Evolutionary conservation across 2,329 filamentous ascomycete genomes (phyloP).

Genomic region (Aspergillus oerlinghausenensis): DNA sequence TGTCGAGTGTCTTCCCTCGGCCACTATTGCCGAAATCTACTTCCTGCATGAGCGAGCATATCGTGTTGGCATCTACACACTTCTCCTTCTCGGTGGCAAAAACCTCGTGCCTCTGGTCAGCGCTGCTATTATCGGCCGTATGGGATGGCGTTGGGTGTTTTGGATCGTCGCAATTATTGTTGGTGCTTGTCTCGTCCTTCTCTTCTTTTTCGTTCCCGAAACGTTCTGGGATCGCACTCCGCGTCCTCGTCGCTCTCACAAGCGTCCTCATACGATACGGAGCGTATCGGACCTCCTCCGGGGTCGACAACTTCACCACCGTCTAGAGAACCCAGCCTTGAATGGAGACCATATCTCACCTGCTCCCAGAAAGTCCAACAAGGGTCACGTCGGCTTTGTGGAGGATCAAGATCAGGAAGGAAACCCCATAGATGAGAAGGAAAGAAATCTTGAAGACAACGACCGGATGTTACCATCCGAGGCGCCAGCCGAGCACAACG

Average conservation of each 20-base stretch:
- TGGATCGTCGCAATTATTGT: slow-evolving; percentile 83
- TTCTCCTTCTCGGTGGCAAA: slow-evolving; percentile 84
- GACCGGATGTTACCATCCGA: not conserved
- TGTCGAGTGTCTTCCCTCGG: slow-evolving; percentile 86
- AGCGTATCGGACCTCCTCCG: slow-evolving; percentile 37
- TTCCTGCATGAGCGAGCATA: slow-evolving; percentile 93
- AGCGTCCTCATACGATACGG: slow-evolving; percentile 32
- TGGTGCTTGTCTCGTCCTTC: slow-evolving; percentile 61
- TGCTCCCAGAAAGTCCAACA: slow-evolving; percentile 28
- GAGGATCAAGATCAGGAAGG: not conserved
- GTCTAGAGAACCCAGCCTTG: slow-evolving; percentile 10
- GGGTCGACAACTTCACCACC: slow-evolving; percentile 27
- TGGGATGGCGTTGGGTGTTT: slow-evolving; percentile 88
- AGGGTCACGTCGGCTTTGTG: slow-evolving; percentile 56
- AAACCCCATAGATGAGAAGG: slow-evolving; percentile 16
- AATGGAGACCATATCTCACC: slow-evolving; percentile 8
- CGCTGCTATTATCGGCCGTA: slow-evolving; percentile 71
- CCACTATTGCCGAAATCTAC: slow-evolving; percentile 93
- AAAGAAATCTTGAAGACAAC: slow-evolving; percentile 7
- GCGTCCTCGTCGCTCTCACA: slow-evolving; percentile 39
- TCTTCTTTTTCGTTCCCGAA: slow-evolving; percentile 91
- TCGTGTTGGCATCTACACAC: slow-evolving; percentile 86
- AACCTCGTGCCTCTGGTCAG: slow-evolving; percentile 84
- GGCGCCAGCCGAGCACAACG: not conserved
- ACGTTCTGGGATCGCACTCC: slow-evolving; percentile 93